A percentile compares a stretch with the other conserved stretches of the same genome.
These are phyloP conservation scores for Glomus cerebriforme DNA, from an alignment of 192 early-diverging fungal genomes.

Conservation along the genomic window DNA sequence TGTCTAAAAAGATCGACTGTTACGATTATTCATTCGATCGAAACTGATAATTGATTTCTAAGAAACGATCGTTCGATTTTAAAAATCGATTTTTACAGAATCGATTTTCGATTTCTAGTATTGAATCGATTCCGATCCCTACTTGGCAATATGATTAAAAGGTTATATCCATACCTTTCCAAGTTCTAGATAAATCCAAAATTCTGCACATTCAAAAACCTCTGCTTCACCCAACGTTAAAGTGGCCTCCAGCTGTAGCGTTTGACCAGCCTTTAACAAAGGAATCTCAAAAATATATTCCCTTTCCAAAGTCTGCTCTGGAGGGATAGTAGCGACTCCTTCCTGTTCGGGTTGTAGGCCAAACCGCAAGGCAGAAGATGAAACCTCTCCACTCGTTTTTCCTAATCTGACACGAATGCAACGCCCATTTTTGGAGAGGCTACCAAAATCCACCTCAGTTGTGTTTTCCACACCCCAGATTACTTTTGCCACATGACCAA, in stretches of 20 bases:
- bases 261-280: constrained; percentile 28
- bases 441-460: constrained; percentile 25
- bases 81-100: too few species aligned
- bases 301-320: constrained; percentile 21
- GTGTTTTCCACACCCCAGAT: constrained; percentile 20
- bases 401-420: constrained; percentile 24
- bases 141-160: neutral
- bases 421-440: constrained; percentile 6
- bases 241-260: constrained; percentile 18
- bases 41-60: too few species aligned
- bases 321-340: constrained; percentile 18
- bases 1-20: too few species aligned
- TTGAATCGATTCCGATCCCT: neutral
- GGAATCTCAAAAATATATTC: constrained; percentile 31
- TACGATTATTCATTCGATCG: too few species aligned
- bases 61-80: too few species aligned
- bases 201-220: constrained; percentile 25
- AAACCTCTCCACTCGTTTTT: constrained; percentile 3
- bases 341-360: constrained; percentile 10
- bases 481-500: constrained; percentile 23
- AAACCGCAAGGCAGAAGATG: constrained; percentile 10
- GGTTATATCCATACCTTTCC: constrained; percentile 16
- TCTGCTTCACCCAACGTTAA: constrained; percentile 28
- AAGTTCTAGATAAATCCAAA: constrained; percentile 30
- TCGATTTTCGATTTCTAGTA: too few species aligned